Evolutionary conservation across 495 filamentous ascomycete genomes (phyloP).

Genomic region (Copromyces sp.): DNA sequence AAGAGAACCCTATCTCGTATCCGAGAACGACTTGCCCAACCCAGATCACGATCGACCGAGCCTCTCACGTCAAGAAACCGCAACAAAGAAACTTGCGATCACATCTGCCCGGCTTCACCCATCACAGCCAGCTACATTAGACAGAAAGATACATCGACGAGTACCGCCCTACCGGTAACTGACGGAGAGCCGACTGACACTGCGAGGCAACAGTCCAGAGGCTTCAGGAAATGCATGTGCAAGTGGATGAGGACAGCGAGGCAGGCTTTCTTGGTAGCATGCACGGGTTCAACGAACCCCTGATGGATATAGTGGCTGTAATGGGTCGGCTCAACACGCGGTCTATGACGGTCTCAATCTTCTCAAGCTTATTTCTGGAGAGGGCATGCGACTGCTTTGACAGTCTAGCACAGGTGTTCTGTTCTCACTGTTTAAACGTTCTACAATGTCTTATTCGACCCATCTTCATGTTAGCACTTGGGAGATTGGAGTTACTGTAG

Average conservation of each 20-base stretch:
- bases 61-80: not conserved
- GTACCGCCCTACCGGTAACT: not conserved
- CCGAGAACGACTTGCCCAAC: slow-evolving; percentile 9
- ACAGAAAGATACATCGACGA: not conserved
- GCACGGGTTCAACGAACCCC: slow-evolving; percentile 12
- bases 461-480: not conserved
- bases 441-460: not conserved
- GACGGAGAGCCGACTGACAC: not conserved
- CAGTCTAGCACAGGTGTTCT: not conserved
- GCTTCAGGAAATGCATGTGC: slow-evolving; percentile 14
- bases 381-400: not conserved
- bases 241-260: slow-evolving; percentile 16
- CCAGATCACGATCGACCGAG: slow-evolving; percentile 3
- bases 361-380: not conserved
- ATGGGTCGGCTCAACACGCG: not conserved
- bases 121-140: not conserved
- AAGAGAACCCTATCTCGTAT: slow-evolving; percentile 17
- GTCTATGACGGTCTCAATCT: not conserved
- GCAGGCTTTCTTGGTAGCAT: slow-evolving; percentile 13
- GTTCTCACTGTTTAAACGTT: not conserved
- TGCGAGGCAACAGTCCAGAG: not conserved
- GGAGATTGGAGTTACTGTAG: not conserved
- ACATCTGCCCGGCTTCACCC: not conserved
- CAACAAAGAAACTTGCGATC: not conserved
- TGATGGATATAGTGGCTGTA: not conserved